Conservation (phyloP, 179 eudicot species). For the Carnegiea gigantea region DNA sequence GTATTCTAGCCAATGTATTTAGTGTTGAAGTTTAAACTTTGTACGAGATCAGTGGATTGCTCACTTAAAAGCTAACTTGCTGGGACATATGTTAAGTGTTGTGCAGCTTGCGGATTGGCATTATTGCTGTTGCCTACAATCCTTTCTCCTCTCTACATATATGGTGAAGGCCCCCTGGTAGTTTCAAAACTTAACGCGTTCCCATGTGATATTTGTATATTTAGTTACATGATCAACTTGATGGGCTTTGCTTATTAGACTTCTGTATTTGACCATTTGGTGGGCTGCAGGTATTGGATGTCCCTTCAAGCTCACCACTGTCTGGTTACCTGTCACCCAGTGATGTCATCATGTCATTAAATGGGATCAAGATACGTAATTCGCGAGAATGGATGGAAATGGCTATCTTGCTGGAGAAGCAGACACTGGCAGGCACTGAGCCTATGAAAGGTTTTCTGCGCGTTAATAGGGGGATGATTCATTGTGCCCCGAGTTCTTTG, state of each 20-base stretch:
- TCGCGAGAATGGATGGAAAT: slow-evolving; percentile 60
- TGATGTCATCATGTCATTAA: slow-evolving; percentile 61
- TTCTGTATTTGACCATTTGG: background rate
- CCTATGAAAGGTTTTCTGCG: slow-evolving; percentile 21
- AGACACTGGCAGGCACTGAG: slow-evolving; percentile 29
- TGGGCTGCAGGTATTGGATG: slow-evolving; percentile 61
- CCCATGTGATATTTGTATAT: background rate
- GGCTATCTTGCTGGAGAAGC: slow-evolving; percentile 44
- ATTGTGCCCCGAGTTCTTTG: slow-evolving; percentile 61
- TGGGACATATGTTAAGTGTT: slow-evolving; percentile 50
- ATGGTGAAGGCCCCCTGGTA: slow-evolving; percentile 82
- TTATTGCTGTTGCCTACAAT: slow-evolving; percentile 69
- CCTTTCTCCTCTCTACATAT: slow-evolving; percentile 65
- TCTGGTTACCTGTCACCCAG: slow-evolving; percentile 65
- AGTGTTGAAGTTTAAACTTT: background rate
- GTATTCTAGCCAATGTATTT: background rate
- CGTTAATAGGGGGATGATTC: slow-evolving; percentile 40
- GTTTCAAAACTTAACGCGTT: slow-evolving; percentile 11
- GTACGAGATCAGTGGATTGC: background rate
- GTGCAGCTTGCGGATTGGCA: slow-evolving; percentile 72
- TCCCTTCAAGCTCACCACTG: slow-evolving; percentile 65
- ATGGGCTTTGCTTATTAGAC: background rate
- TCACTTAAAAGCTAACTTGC: slow-evolving; percentile 26
- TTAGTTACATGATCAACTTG: slow-evolving; percentile 16
- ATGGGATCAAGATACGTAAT: slow-evolving; percentile 52